phyloP scores from a whole-genome alignment of 1,284 basidiomycete genomes.

The Leccinum pseudoinsigne region DNA sequence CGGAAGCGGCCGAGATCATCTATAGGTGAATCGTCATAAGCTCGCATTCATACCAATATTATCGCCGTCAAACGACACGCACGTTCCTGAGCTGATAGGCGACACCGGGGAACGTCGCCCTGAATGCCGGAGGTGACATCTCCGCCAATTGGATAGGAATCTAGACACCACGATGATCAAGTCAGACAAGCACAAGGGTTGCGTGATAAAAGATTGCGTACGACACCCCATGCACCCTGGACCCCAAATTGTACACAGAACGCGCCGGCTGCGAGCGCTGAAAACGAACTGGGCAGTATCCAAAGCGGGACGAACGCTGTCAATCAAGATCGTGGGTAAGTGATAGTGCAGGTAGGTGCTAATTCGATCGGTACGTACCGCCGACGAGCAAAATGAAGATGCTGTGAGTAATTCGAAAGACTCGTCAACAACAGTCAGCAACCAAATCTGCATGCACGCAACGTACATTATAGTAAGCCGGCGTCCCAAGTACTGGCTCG shows the following conservation, averaged over 20 bases:
- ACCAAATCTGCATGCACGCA: not conserved
- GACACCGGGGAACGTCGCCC: conserved; percentile 91
- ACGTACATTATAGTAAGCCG: conserved; percentile 81
- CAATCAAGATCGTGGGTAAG: conserved; percentile 1
- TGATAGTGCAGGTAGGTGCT: conserved; percentile 64
- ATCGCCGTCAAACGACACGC: conserved; percentile 16
- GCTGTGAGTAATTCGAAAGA: not conserved
- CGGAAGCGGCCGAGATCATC: conserved; percentile 88
- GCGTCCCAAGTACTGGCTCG: conserved; percentile 86
- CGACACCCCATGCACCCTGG: conserved; percentile 82
- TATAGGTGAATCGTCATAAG: conserved; percentile 20
- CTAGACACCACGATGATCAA: conserved; percentile 29
- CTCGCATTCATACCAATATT: not conserved
- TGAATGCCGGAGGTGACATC: conserved; percentile 90
- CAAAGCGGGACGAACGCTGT: conserved; percentile 78
- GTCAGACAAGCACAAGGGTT: not conserved
- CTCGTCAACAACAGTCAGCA: not conserved
- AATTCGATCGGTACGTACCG: conserved; percentile 15
- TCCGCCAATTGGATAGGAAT: conserved; percentile 90
- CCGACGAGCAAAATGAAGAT: conserved; percentile 51
- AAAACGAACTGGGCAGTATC: conserved; percentile 74
- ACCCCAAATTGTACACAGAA: conserved; percentile 91
- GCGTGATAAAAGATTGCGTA: conserved; percentile 8
- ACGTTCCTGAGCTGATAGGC: conserved; percentile 86
- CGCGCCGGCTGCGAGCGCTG: conserved; percentile 70